Conservation (phyloP, 306 rosid species). For the Sophora flavescens region DNA sequence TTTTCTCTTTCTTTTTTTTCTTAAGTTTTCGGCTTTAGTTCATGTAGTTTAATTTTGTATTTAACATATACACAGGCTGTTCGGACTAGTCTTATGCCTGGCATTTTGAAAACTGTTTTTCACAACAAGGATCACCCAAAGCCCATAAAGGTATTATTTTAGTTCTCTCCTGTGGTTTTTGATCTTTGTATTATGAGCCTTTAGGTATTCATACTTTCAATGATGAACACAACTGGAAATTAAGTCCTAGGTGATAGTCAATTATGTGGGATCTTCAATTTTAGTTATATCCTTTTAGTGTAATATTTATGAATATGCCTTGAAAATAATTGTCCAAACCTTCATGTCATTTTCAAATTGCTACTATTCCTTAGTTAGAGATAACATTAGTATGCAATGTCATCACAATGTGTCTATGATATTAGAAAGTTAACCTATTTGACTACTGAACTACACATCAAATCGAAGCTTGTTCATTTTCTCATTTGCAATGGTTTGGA, state of each 20-base stretch:
- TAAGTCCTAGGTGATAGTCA: background rate
- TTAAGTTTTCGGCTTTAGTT: background rate
- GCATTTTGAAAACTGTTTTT: slow-evolving; percentile 82
- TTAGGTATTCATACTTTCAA: slow-evolving; percentile 3
- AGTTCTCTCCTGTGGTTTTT: slow-evolving; percentile 21
- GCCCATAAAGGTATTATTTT: slow-evolving; percentile 81
- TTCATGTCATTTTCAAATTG: slow-evolving; percentile 24
- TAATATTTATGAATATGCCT: slow-evolving; percentile 14
- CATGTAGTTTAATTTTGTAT: slow-evolving; percentile 26
- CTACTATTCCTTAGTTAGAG: background rate
- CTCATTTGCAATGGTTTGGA: background rate
- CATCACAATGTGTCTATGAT: background rate
- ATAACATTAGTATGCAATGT: background rate
- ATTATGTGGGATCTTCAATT: background rate
- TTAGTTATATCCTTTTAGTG: background rate
- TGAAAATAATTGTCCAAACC: slow-evolving; percentile 1
- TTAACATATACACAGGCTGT: slow-evolving; percentile 60
- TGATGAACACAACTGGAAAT: background rate
- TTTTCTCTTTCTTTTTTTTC: background rate
- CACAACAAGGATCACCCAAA: slow-evolving; percentile 94
- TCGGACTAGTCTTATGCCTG: slow-evolving; percentile 90
- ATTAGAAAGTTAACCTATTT: background rate
- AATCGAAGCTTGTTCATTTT: background rate
- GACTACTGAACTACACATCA: background rate
- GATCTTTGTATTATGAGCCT: background rate